Evolutionary conservation across 2,329 filamentous ascomycete genomes (phyloP).

Genomic region (Zalaria obscura): DNA sequence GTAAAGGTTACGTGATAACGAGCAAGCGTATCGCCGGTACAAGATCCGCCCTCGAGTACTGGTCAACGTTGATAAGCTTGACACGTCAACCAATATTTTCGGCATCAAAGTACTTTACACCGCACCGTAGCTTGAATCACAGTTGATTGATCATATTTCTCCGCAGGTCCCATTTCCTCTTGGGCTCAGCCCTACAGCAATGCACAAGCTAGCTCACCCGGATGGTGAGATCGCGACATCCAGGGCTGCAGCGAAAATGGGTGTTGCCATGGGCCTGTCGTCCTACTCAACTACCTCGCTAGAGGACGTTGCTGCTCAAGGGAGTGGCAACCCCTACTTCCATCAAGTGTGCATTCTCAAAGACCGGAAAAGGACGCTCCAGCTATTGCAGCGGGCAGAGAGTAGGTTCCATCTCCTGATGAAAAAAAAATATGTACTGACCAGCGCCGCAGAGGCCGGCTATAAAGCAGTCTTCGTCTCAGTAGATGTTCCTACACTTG

Average conservation of each 20-base stretch:
- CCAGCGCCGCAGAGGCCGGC: constrained; percentile 20
- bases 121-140: not conserved
- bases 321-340: constrained; percentile 20
- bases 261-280: constrained; percentile 30
- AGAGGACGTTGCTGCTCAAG: constrained; percentile 27
- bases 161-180: constrained; percentile 24
- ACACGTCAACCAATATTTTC: constrained; percentile 26
- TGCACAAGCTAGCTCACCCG: constrained; percentile 31
- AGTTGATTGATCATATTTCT: constrained; percentile 9
- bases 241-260: constrained; percentile 24
- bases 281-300: constrained; percentile 27
- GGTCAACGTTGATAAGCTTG: constrained; percentile 13
- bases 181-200: constrained; percentile 33
- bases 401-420: constrained; percentile 5
- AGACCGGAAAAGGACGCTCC: constrained; percentile 25
- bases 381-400: constrained; percentile 2
- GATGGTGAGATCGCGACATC: constrained; percentile 33
- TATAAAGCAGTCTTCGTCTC: constrained; percentile 38
- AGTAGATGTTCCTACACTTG: constrained; percentile 36
- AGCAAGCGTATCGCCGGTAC: constrained; percentile 29
- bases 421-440: not conserved
- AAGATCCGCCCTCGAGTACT: constrained; percentile 16
- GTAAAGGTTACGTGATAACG: constrained; percentile 18
- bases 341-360: constrained; percentile 38
- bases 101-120: constrained; percentile 12